Evolutionary conservation across 441 rosid genomes (phyloP).

Genomic region (Corymbia citriodora): DNA sequence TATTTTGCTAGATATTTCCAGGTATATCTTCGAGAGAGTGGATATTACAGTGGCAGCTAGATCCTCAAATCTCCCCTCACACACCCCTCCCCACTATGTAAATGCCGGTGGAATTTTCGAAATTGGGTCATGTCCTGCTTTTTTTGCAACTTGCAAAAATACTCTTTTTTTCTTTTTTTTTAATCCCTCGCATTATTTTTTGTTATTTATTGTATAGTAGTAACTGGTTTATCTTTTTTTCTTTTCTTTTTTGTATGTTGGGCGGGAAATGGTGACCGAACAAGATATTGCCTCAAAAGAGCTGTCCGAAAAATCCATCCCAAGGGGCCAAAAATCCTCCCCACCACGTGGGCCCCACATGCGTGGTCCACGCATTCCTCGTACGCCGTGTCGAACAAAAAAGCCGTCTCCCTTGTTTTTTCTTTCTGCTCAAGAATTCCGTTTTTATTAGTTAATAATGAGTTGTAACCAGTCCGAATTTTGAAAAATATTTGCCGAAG

Average conservation of each 20-base stretch:
- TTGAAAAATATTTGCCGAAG: background rate
- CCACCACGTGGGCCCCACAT: background rate
- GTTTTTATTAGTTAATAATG: background rate
- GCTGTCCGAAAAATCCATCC: background rate
- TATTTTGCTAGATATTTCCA: background rate
- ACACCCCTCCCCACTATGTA: background rate
- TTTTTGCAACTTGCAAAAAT: background rate
- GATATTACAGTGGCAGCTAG: background rate
- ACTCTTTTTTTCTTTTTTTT: rapidly evolving
- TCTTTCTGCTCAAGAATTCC: background rate
- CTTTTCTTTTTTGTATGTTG: background rate
- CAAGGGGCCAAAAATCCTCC: background rate
- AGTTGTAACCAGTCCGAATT: background rate
- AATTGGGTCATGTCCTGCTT: background rate
- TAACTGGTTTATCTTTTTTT: too few relatives aligned
- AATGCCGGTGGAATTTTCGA: background rate
- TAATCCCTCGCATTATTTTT: background rate
- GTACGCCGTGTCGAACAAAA: background rate
- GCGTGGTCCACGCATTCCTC: background rate
- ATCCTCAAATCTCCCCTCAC: background rate
- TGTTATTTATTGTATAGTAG: background rate
- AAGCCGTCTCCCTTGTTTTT: background rate
- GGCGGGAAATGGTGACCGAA: background rate
- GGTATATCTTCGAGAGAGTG: background rate
- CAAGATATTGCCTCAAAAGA: background rate